These are phyloP conservation scores for Olyra latifolia DNA, from an alignment of 176 grass and related monocot genomes.

Conservation along the genomic window DNA sequence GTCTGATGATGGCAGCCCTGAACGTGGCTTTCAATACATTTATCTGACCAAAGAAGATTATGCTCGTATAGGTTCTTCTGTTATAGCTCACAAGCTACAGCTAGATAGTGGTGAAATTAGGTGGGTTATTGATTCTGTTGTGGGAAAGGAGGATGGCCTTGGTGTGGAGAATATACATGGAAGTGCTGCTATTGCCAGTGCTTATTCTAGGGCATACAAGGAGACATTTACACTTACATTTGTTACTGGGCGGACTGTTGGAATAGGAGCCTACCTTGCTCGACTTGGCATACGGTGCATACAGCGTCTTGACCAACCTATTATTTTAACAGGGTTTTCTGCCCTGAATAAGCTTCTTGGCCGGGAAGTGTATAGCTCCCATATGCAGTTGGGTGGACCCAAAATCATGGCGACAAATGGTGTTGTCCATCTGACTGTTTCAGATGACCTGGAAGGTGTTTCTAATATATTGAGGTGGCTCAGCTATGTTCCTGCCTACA, in stretches of 20 bases:
- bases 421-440: slow-evolving; percentile 89
- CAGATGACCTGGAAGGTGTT: slow-evolving; percentile 93
- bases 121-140: slow-evolving; percentile 91
- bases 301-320: slow-evolving; percentile 89
- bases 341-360: slow-evolving; percentile 97
- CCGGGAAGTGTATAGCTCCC: slow-evolving; percentile 96
- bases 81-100: slow-evolving; percentile 84
- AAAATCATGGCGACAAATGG: slow-evolving; percentile 99
- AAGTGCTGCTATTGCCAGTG: slow-evolving; percentile 95
- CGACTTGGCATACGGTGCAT: slow-evolving; percentile 98
- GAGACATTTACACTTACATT: slow-evolving; percentile 98
- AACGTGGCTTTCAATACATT: slow-evolving; percentile 84
- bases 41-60: slow-evolving; percentile 89
- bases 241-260: slow-evolving; percentile 83
- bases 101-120: slow-evolving; percentile 79
- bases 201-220: slow-evolving; percentile 91
- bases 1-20: slow-evolving; percentile 72
- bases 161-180: slow-evolving; percentile 95
- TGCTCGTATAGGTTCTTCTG: slow-evolving; percentile 61
- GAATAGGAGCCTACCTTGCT: slow-evolving; percentile 96
- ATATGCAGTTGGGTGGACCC: slow-evolving; percentile 97
- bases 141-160: slow-evolving; percentile 94
- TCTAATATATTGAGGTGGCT: slow-evolving; percentile 94
- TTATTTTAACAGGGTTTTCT: slow-evolving; percentile 87
- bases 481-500: slow-evolving; percentile 89